phyloP scores from a whole-genome alignment of 1,284 basidiomycete genomes.

The Ceratobasidium sp. region DNA sequence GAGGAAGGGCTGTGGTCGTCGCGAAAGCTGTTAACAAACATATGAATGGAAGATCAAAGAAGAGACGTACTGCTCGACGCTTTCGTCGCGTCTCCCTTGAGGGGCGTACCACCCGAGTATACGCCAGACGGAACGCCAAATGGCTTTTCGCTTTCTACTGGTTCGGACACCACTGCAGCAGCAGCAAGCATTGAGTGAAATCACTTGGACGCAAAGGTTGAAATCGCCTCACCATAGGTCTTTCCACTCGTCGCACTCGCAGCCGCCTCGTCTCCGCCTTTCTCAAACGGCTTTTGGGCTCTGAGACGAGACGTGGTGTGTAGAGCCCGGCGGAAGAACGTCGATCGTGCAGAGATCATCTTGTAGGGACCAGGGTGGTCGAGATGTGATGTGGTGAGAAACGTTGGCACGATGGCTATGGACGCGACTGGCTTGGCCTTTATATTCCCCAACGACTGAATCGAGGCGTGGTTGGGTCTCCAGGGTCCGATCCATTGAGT shows the following conservation, averaged over 20 bases:
- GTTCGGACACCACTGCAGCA: conserved; percentile 23
- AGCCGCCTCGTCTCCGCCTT: conserved; percentile 13
- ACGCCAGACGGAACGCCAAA: conserved; percentile 32
- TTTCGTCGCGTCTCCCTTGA: conserved; percentile 11
- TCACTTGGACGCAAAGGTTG: not conserved
- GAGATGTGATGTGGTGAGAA: too few species aligned
- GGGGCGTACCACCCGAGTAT: conserved; percentile 14
- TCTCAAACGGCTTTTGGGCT: conserved; percentile 16
- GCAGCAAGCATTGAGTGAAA: not conserved
- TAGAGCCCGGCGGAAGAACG: conserved; percentile 1
- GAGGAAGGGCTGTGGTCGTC: conserved; percentile 1
- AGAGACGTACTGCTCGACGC: conserved; percentile 26
- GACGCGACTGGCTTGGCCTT: too few species aligned
- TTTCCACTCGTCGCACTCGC: not conserved
- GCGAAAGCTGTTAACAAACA: not conserved
- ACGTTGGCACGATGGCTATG: too few species aligned
- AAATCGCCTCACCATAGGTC: conserved; percentile 11
- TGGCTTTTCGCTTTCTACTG: conserved; percentile 26
- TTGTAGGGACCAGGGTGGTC: too few species aligned
- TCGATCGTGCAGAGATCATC: conserved; percentile 9
- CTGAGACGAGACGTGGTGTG: conserved; percentile 17
- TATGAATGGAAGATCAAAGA: too few species aligned
- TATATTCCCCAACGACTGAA: too few species aligned
- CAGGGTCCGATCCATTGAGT: too few species aligned
- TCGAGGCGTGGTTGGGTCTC: too few species aligned